Evolutionary conservation across 768 basidiomycete species (phyloP), one percentile per base, ranked within the genome.

Genomic region (Lentinula aciculospora): DNA sequence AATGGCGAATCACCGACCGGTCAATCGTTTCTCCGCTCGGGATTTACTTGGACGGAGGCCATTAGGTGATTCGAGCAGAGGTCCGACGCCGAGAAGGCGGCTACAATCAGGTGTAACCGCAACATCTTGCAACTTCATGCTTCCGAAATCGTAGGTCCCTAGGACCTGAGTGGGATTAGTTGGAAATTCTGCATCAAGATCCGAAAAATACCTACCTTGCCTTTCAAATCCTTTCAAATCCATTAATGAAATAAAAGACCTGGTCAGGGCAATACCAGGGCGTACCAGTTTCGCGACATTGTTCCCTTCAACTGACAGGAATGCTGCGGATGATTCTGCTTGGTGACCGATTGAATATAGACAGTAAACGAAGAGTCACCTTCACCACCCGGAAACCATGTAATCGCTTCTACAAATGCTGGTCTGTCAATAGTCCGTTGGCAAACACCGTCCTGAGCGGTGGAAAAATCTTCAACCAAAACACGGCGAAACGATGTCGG

Each of bases 21-120:
- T 77, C 21, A 91, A 77, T n/a, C 85, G 82, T 62, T 89, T 91
- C 68, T 90, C 89, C 19, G 71, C 76, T 21, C 83, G 73, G 19
- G 85, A 88, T 70, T 82, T 88, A 66, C 81, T 86, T 6, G 89
- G 88, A 39, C 82, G 79, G 25, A 87, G 69, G 9, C 85, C 85
- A 49, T 75, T 77, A 1, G 80, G 78, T 4, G 88, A 88, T 55
- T 77, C 71, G n/a, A 84, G 71, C 32, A 90, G 69, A 5, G 85
- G 86, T 1, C 85, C 88, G 29, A 89, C 85, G 25, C 81, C 85
- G 25, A 91, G 71, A 53, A 90, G 73, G 9, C 86, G 79, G 39
- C 72, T 67, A n/a, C 77, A 75, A 64, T 89, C 87, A 2, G 83
- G 82, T 0, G 86, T 88, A 3, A 89, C 77, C 4, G 85, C 83